phyloP scores from a whole-genome alignment of 176 grass and related monocot genomes.

The Paspalum notatum region DNA sequence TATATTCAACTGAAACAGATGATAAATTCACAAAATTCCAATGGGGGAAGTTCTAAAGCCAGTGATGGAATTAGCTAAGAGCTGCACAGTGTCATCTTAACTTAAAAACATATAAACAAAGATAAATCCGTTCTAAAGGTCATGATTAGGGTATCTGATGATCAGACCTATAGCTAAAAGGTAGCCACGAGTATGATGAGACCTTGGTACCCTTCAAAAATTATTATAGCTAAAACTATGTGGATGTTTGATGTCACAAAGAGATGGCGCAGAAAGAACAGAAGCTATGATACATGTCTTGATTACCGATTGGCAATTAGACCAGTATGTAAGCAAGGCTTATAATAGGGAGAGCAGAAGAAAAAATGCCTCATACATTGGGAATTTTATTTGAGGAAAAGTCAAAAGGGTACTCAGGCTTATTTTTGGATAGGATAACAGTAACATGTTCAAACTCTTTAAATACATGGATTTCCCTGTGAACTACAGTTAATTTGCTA shows the following conservation, averaged over 20 bases:
- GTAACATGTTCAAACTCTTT: constrained; percentile 1
- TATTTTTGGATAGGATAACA: neutral
- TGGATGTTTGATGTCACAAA: neutral
- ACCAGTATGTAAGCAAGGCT: neutral
- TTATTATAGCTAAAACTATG: neutral
- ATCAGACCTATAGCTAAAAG: neutral
- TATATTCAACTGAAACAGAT: neutral
- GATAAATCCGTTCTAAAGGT: no score
- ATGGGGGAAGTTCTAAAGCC: neutral
- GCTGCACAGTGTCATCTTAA: no score
- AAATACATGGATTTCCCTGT: neutral
- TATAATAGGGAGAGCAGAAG: neutral
- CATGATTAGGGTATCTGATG: neutral
- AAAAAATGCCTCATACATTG: neutral
- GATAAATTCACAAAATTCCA: neutral
- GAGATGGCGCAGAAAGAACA: no score
- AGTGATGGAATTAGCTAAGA: no score
- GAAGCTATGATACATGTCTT: neutral
- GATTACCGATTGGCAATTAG: neutral
- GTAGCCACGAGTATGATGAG: neutral
- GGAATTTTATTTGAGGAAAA: neutral
- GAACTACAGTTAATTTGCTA: neutral
- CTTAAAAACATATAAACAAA: no score
- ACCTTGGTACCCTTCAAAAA: no score
- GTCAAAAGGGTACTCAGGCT: neutral